Base-by-base conservation (phyloP, 495 filamentous ascomycete species). In the Neurospora terricola region DNA sequence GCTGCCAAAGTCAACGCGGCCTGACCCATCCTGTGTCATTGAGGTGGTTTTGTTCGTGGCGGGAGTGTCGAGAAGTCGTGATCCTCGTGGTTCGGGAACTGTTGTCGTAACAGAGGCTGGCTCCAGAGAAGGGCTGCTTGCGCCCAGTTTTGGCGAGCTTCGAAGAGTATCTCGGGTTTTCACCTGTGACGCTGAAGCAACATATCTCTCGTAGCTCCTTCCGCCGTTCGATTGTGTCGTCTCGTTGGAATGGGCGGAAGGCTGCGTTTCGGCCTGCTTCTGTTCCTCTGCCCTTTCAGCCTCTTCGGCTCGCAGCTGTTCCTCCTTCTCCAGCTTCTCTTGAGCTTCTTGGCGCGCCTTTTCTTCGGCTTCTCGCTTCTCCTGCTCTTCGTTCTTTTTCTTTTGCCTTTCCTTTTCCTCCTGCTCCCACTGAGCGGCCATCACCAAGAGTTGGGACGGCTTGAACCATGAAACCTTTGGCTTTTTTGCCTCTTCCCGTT, bases 221-320 rank as follows among this genome's bases (percentile, higher is more conserved):
- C 78, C 83, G 18, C 80, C 78, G 70, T 86, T 86, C 4, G 82
- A 80, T 70, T 86, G 84, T 0, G 84, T 86, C 1, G 80, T 80
- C 4, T 82, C 81, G 38, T 81, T 78, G 16, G 82, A 83, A 42
- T 78, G 72, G 69, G 21, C 10, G 16, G 54, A 59, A 23, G 23
- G 43, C 18, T 72, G 30, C 7, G 43, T 37, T 68, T 72, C 70
- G 16, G n/a, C 27, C 42, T 59, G 21, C 21, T 30, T 23, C 6
- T 14, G 40, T 37, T 21, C 34, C 18, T 34, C 18, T 68, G 43
- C n/a, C 36, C 11, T 30, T 18, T 39, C 14, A 0, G 54, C 34
- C 42, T 59, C 54, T 59, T 8, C 9, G 8, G 43, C 34, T 59
- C 10, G 27, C 14, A 8, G 5, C 36, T 18, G 34, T 78, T 76